Base-by-base conservation (phyloP, 1,284 basidiomycete genomes). In the Lentinula novae-zelandiae region DNA sequence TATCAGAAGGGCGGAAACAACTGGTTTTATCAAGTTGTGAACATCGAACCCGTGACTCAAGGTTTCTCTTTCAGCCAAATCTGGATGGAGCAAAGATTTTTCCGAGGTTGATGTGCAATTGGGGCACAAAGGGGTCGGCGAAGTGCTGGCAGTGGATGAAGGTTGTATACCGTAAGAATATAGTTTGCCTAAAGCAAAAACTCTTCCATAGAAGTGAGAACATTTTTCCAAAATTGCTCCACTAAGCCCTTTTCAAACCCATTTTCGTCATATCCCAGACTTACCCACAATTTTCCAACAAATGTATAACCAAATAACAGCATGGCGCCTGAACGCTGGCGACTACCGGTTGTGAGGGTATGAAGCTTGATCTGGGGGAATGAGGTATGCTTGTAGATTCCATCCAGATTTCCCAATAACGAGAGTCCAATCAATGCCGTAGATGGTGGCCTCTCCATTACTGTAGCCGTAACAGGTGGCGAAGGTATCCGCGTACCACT, bases 251-350 rank as follows among this genome's bases (percentile, higher is more conserved):
- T 75, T 33, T 85, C 80, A 67, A 90, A 90, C 0, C 88, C 89
- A 67, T 87, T 86, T 66, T 81, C 75, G 67, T 93, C 90, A 69
- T 90, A 92, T 0, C 89, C 88, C 36, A 92, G 74, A 63, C 85
- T 89, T 22, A 92, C 70, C 86, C 86, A 91, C 22, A 92, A 69
- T 70, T 83, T 85, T 1, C 85, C 85, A 15, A 77, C 83, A 67
- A 90, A 92, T 0, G 88, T 90, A 73, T 89, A 92, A 10, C 84
- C 85, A 64, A 91, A 92, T 17, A 94, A 71, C 44, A 93, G 75
- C 78, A 91, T 83, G 7, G 84, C 90, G 2, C 89, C 86, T 0
- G 80, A 66, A 1, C 89, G 82, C 70, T 92, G 90, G 7, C 91
- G 79, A 4, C 87, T 90, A 0, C 90, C 91, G 2, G 90, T 92